A percentile compares a stretch with the other conserved stretches of the same genome.
Conservation (phyloP, 2,329 filamentous ascomycete genomes). For the Fusarium austroafricanum region DNA sequence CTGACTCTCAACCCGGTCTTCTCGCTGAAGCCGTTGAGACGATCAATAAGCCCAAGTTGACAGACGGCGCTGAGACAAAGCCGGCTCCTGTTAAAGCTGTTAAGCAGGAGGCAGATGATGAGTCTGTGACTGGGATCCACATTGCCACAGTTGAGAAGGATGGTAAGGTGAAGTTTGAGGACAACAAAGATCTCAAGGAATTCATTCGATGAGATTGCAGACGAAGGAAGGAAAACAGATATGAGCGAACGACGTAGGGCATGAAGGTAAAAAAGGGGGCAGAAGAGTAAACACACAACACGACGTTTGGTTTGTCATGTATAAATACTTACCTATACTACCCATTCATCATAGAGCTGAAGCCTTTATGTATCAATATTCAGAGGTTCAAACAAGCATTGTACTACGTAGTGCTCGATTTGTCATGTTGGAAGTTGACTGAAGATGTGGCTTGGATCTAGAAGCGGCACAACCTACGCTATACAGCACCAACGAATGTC, state of each 20-base stretch:
- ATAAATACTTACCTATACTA: slow-evolving; percentile 24
- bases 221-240: background rate
- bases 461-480: background rate
- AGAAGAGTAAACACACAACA: slow-evolving; percentile 8
- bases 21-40: slow-evolving; percentile 69
- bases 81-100: slow-evolving; percentile 41
- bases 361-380: slow-evolving; percentile 31
- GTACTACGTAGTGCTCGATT: too few relatives aligned
- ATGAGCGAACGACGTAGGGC: slow-evolving; percentile 12
- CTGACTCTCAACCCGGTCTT: slow-evolving; percentile 80
- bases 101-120: slow-evolving; percentile 47
- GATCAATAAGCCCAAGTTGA: slow-evolving; percentile 51
- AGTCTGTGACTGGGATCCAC: slow-evolving; percentile 60
- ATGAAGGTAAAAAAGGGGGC: slow-evolving; percentile 13
- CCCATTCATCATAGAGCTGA: slow-evolving; percentile 27
- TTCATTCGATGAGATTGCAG: slow-evolving; percentile 57
- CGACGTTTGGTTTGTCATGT: slow-evolving; percentile 26
- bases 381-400: background rate
- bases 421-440: background rate
- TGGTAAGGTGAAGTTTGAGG: slow-evolving; percentile 75
- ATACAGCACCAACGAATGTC: background rate
- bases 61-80: slow-evolving; percentile 24
- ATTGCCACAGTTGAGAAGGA: slow-evolving; percentile 68
- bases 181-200: slow-evolving; percentile 68
- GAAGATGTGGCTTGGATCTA: background rate